Evolutionary conservation across 2,329 filamentous ascomycete species (phyloP), one percentile per base, ranked within the genome.

Genomic region (Colletotrichum siamense): DNA sequence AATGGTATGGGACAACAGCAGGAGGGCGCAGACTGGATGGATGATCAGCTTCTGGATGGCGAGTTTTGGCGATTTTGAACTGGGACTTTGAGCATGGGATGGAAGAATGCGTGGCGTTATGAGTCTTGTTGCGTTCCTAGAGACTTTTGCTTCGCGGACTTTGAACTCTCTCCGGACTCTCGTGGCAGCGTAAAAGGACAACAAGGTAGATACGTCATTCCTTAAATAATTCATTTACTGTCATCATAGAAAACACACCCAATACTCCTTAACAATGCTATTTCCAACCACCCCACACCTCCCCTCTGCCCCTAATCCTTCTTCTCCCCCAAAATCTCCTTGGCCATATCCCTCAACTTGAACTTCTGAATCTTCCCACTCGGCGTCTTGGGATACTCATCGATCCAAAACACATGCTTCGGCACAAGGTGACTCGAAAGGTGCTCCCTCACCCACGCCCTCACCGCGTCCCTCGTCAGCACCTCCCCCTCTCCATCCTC

Each of bases 291-390:
- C 24, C 24, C n/a, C n/a, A n/a, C n/a, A n/a, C n/a, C n/a, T n/a
- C n/a, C n/a, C n/a, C n/a, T n/a, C n/a, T n/a, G n/a, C n/a, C 24
- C 24, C 24, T 30, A 69, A 2, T 55, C 15, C 22, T 24, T 62
- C 39, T 69, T 64, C 26, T 15, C 55, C 12, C 26, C 70, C 4
- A 87, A 66, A 9, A 86, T 66, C 78, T 85, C 83, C 79, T 82
- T 84, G 1, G 88, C 96, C 81, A 90, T 87, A 18, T 96, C 94
- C 81, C 92, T 91, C 81, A 99, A 84, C 87, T 94, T 96, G 83
- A 94, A 98, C 87, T 99, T 98, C 87, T 98, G 95, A 72, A 99
- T 96, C 91, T 99, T 99, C 28, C 96, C 96, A 83, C 95, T 98
- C 8, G 96, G 95, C 44, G 97, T 99, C 90, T 98, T 98, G 24